These are phyloP conservation scores for Suillus clintonianus DNA, from an alignment of 768 basidiomycete species.

Conservation along the genomic window DNA sequence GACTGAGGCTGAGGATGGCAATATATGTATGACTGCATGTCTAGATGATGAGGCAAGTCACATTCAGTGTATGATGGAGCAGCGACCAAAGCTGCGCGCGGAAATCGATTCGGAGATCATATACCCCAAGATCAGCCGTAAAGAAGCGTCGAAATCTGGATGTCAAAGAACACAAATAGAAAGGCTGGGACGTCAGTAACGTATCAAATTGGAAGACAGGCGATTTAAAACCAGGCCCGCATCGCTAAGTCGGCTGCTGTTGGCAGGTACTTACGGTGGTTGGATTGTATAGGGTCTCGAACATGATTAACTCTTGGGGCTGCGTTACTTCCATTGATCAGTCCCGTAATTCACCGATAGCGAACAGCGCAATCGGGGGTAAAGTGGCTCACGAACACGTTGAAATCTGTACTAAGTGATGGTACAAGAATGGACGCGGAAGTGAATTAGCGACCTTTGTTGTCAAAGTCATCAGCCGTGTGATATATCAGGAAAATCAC, in stretches of 20 bases:
- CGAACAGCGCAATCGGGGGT: constrained; percentile 23
- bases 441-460: constrained; percentile 12
- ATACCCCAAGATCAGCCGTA: constrained; percentile 22
- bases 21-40: constrained; percentile 33
- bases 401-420: constrained; percentile 20
- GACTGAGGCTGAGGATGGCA: constrained; percentile 25
- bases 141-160: constrained; percentile 20
- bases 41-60: constrained; percentile 10
- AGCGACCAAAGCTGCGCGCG: constrained; percentile 25
- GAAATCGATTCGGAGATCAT: constrained; percentile 31
- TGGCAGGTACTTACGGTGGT: constrained; percentile 27
- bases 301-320: constrained; percentile 27
- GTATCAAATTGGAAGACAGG: constrained; percentile 18
- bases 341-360: constrained; percentile 28
- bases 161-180: constrained; percentile 14
- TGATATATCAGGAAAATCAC: constrained; percentile 39
- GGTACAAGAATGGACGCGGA: constrained; percentile 29
- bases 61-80: constrained; percentile 24
- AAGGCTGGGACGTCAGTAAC: constrained; percentile 32
- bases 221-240: constrained; percentile 33
- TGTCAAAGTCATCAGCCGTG: constrained; percentile 12
- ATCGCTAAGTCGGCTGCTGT: constrained; percentile 23
- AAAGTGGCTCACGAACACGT: constrained; percentile 34
- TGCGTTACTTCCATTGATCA: constrained; percentile 37
- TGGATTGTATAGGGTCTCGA: constrained; percentile 22